Conservation (phyloP, 768 basidiomycete genomes). For the Kwoniella sp. region DNA sequence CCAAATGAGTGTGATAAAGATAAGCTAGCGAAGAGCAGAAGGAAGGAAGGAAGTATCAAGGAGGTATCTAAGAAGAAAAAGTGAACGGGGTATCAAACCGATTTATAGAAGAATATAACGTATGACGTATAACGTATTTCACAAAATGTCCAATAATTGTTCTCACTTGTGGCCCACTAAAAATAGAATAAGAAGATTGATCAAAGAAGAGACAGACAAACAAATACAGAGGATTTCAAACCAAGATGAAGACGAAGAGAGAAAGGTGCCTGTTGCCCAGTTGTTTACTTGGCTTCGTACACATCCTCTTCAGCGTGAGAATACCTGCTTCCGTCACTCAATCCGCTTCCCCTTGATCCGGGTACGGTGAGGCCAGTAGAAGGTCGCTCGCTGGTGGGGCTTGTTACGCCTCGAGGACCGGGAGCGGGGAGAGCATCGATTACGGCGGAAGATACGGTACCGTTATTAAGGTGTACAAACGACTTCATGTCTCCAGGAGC, state of each 20-base stretch:
- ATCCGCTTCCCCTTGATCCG: constrained; percentile 9
- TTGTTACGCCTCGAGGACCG: constrained; percentile 27
- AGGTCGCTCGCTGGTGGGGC: constrained; percentile 18
- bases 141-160: not conserved
- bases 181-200: not conserved
- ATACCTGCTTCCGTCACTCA: constrained; percentile 25
- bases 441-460: constrained; percentile 31
- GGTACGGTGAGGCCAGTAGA: constrained; percentile 13
- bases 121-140: not conserved
- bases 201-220: not conserved
- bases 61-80: not conserved
- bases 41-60: no score
- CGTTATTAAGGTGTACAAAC: constrained; percentile 41
- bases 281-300: constrained; percentile 21
- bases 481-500: constrained; percentile 39
- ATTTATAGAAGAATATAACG: not conserved
- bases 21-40: not conserved
- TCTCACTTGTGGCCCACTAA: not conserved
- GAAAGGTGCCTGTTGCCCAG: no score
- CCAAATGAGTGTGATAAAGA: not conserved
- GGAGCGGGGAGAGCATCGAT: constrained; percentile 38
- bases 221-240: not conserved
- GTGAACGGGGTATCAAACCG: not conserved
- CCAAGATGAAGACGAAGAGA: not conserved
- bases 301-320: constrained; percentile 14